phyloP scores from a whole-genome alignment of 208 protist genomes.

The Histomonas meleagridis region DNA sequence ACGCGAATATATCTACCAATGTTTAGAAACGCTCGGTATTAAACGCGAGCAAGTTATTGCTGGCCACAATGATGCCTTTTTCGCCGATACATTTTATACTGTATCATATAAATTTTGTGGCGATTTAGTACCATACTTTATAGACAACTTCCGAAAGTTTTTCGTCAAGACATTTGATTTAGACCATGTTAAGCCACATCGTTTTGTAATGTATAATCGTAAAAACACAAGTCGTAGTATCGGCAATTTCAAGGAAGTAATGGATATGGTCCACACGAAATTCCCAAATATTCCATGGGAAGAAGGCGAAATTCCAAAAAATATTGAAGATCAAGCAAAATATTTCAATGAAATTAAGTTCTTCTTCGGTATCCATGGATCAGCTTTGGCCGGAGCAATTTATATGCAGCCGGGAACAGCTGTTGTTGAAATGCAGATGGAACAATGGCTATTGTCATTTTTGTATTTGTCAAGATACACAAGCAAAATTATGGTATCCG shows the following conservation, averaged over 20 bases:
- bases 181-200: not conserved
- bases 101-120: not conserved
- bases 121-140: not conserved
- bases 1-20: not conserved
- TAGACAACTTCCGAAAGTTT: not conserved
- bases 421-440: conserved; percentile 16
- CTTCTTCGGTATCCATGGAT: not conserved
- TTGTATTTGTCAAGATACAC: not conserved
- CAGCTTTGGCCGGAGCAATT: not conserved
- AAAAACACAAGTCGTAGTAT: not conserved
- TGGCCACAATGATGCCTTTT: not conserved
- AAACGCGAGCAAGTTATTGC: not conserved
- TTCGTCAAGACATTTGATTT: not conserved
- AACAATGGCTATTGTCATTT: conserved; percentile 3
- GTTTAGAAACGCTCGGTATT: not conserved
- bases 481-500: not conserved
- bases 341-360: not conserved
- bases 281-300: not conserved
- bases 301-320: not conserved
- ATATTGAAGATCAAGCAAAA: not conserved
- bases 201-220: not conserved
- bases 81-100: not conserved
- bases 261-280: not conserved
- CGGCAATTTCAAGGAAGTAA: not conserved
- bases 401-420: not conserved